Base-by-base conservation (phyloP, 2,329 filamentous ascomycete genomes). In the Elsinoe australis region DNA sequence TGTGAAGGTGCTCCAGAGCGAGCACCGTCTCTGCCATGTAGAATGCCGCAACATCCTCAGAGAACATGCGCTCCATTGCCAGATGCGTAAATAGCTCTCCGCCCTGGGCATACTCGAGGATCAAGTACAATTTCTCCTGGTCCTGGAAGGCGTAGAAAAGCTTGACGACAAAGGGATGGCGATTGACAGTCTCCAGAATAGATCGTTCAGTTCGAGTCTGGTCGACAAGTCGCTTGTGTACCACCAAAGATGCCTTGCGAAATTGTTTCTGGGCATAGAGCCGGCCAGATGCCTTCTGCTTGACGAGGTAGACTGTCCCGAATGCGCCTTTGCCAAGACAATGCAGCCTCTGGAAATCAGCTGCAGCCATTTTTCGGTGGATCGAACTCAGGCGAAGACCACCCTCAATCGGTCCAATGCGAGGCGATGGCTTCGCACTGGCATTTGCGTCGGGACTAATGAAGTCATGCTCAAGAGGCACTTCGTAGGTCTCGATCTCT, bases 1-100 rank as follows among this genome's bases (percentile, higher is more conserved):
- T 82, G 68, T 98, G 92, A 19, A 98, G 77, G 66, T 98, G 89
- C 64, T 90, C 87, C 38, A 98, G 78, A 22, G 92, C 94, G 18
- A 98, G 79, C 3, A 95, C 81, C 81, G 98, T 94, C 69, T 98
- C 89, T 0, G 88, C 94, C 86, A 96, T 94, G 75, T 98, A 98
- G 67, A 96, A 98, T 1, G 89, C 87, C 0, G 90, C 85, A 1
- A 84, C 84, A 12, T 85, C 76, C 67, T 96, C 90, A 10, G 84
- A 76, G 57, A 98, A 96, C 86, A 96, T 96, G 64, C 87, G 86
- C 65, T 96, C 89, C 55, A 87, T 84, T 51, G 82, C 87, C 19
- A 98, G 75, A 61, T 96, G 90, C n/a, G 86, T 88, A 64, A 98
- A 98, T 4, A 98, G 75, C 67, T 98, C 94, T 49, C 94, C 92